Conservation (phyloP, 306 rosid genomes). For the Vigna mungo region DNA sequence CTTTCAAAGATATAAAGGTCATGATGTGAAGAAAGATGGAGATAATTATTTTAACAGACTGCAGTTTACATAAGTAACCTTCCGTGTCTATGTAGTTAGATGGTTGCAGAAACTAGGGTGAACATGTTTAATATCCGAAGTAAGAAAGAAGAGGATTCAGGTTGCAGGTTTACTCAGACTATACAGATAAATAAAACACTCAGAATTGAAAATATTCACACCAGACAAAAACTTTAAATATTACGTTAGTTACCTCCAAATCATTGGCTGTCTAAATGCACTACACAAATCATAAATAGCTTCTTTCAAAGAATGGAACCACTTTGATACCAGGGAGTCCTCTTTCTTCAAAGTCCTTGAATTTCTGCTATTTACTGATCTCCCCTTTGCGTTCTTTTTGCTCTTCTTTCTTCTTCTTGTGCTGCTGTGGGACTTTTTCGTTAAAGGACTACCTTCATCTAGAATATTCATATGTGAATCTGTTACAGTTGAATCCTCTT, state of each 20-base stretch:
- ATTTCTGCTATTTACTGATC: conserved; percentile 45
- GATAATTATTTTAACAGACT: conserved; percentile 3
- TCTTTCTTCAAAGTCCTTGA: conserved; percentile 44
- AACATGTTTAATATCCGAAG: conserved; percentile 5
- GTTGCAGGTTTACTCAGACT: conserved; percentile 12
- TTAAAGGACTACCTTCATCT: conserved; percentile 50
- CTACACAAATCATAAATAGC: conserved; percentile 64
- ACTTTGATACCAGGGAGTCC: conserved; percentile 54
- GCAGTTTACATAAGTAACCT: not conserved
- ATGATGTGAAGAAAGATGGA: conserved; percentile 28
- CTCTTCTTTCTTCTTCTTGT: conserved; percentile 70
- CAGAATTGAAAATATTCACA: conserved; percentile 15
- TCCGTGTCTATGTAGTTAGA: not conserved
- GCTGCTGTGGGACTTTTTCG: conserved; percentile 46
- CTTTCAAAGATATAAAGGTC: conserved; percentile 1
- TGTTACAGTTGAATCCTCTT: conserved; percentile 44
- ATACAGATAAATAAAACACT: conserved; percentile 25
- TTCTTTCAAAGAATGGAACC: conserved; percentile 68
- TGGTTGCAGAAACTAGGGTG: conserved; percentile 4
- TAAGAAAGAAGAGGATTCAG: not conserved
- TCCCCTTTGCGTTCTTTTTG: conserved; percentile 45
- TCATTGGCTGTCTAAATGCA: conserved; percentile 77
- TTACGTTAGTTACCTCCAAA: conserved; percentile 66
- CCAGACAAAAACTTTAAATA: not conserved
- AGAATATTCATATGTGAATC: conserved; percentile 41